phyloP scores from a whole-genome alignment of 495 filamentous ascomycete genomes.

The Hypoxylon lienhwacheense region DNA sequence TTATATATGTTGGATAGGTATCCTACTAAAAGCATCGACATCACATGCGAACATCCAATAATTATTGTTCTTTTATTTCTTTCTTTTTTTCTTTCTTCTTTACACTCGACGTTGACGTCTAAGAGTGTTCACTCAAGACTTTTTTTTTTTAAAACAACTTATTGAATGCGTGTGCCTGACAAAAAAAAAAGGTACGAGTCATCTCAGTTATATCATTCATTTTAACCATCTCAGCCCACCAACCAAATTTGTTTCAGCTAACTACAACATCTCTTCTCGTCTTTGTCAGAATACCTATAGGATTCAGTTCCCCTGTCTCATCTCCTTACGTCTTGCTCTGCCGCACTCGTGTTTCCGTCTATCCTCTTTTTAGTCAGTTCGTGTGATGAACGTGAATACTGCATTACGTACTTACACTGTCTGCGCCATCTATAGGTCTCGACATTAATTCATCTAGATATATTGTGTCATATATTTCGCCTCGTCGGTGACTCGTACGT shows the following conservation, averaged over 20 bases:
- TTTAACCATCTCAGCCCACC: constrained; percentile 6
- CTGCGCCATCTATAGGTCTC: constrained; percentile 22
- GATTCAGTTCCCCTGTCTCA: constrained; percentile 4
- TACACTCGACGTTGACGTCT: constrained; percentile 28
- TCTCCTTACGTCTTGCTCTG: constrained; percentile 19
- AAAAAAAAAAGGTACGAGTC: constrained; percentile 25
- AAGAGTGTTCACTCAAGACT: constrained; percentile 21
- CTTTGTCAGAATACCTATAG: constrained; percentile 12
- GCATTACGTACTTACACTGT: constrained; percentile 4
- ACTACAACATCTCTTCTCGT: constrained; percentile 1
- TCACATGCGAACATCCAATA: constrained; percentile 23
- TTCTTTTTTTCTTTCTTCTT: too few relatives aligned
- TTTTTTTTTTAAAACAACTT: constrained; percentile 9
- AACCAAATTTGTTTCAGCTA: constrained; percentile 28
- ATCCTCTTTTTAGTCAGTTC: constrained; percentile 16
- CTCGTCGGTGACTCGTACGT: constrained; percentile 17
- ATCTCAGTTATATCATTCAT: too few relatives aligned
- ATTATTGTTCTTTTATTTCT: too few relatives aligned
- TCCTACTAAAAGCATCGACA: constrained; percentile 3
- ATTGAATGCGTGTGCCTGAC: constrained; percentile 7
- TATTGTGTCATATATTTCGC: constrained; percentile 20
- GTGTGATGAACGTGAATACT: constrained; percentile 27
- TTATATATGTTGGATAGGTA: constrained; percentile 20
- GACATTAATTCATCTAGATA: constrained; percentile 15
- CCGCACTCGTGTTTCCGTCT: constrained; percentile 25